A percentile compares a stretch with the other conserved stretches of the same genome.
phyloP scores from a whole-genome alignment of 164 flowering plant genomes.

The Vitis vinifera region DNA sequence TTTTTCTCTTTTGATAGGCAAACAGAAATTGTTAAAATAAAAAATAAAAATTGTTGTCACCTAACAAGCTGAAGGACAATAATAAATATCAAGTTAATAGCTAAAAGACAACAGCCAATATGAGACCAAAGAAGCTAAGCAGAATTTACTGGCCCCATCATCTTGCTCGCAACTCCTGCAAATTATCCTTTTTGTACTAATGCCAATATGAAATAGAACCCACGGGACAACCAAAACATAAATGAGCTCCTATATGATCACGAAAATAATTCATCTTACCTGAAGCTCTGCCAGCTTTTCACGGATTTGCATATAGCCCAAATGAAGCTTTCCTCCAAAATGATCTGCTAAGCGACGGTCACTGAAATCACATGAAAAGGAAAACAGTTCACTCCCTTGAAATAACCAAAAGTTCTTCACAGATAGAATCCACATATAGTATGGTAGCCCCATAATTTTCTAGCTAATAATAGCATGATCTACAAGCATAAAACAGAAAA shows the following conservation, averaged over 20 bases:
- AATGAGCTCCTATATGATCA: background rate
- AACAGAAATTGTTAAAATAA: no score
- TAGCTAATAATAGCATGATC: constrained; percentile 49
- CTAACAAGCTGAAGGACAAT: no score
- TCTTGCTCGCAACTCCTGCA: no score
- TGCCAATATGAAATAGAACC: background rate
- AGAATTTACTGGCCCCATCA: no score
- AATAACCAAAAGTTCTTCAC: background rate
- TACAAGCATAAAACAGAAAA: constrained; percentile 71
- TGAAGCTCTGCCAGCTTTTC: constrained; percentile 90
- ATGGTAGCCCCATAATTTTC: constrained; percentile 24
- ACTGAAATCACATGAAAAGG: constrained; percentile 47
- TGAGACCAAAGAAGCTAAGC: no score
- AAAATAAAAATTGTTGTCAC: no score
- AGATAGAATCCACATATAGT: background rate
- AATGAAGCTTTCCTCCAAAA: constrained; percentile 98
- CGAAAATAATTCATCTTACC: constrained; percentile 39
- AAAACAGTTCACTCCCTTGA: constrained; percentile 10
- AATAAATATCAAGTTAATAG: no score
- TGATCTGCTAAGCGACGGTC: constrained; percentile 99
- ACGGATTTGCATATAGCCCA: constrained; percentile 97
- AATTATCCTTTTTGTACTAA: background rate
- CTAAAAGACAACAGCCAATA: no score
- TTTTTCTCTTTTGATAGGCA: no score
- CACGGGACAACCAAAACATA: background rate